Conservation (phyloP, 768 basidiomycete species). For the Agaricus sinodeliciosus region DNA sequence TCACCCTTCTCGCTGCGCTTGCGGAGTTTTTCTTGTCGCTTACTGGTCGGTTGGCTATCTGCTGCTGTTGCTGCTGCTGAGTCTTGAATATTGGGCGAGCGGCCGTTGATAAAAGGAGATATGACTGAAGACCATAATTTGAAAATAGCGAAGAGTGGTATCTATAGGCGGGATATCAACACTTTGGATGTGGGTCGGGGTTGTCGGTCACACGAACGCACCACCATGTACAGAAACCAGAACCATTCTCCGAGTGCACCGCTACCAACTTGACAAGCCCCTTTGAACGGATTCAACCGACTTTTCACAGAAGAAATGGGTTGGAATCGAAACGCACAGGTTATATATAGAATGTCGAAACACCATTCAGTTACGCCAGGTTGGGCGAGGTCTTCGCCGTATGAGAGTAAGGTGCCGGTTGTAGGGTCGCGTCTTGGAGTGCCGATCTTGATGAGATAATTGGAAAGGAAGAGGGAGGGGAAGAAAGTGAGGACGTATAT, state of each 20-base stretch:
- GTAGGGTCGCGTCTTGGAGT: slow-evolving; percentile 65
- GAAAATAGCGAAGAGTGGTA: slow-evolving; percentile 74
- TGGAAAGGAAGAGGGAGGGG: slow-evolving; percentile 66
- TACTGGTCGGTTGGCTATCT: slow-evolving; percentile 50
- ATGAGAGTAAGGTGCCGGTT: slow-evolving; percentile 66
- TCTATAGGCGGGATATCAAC: slow-evolving; percentile 35
- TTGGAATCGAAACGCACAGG: slow-evolving; percentile 62
- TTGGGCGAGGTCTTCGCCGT: slow-evolving; percentile 73
- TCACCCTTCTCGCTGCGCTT: slow-evolving; percentile 79
- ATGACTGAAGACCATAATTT: slow-evolving; percentile 69
- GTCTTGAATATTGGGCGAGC: slow-evolving; percentile 23
- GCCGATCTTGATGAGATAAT: slow-evolving; percentile 72
- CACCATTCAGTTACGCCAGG: slow-evolving; percentile 80
- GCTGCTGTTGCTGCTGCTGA: slow-evolving; percentile 22
- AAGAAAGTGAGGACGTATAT: slow-evolving; percentile 64
- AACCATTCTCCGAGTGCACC: slow-evolving; percentile 76
- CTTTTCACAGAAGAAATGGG: neutral
- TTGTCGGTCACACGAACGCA: slow-evolving; percentile 32
- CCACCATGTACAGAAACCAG: slow-evolving; percentile 78
- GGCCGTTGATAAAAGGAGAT: slow-evolving; percentile 54
- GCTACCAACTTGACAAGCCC: slow-evolving; percentile 76
- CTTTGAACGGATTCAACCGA: slow-evolving; percentile 25
- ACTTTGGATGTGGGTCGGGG: slow-evolving; percentile 2
- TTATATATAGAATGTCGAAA: slow-evolving; percentile 82
- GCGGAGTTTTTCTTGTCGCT: slow-evolving; percentile 82